Conservation (phyloP, 345 rosid genomes). For the Hypericum perforatum region DNA sequence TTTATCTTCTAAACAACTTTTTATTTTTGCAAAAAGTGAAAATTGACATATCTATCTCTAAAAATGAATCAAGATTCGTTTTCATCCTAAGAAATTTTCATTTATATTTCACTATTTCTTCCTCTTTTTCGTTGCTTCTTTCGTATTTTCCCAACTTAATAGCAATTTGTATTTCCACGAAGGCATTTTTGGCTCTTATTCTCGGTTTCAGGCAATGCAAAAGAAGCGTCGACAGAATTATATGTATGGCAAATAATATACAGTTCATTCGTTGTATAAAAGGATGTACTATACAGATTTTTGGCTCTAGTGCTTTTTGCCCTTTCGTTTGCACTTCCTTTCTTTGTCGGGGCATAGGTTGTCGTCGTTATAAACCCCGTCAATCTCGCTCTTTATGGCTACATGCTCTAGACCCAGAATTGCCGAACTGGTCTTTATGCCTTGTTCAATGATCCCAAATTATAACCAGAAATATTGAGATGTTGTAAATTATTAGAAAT, state of each 20-base stretch:
- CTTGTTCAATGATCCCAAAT: no score
- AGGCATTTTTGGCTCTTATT: constrained; percentile 2
- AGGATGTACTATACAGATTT: neutral
- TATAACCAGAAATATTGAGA: no score
- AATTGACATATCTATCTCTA: no score
- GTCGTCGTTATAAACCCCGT: constrained; percentile 24
- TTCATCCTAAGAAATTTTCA: no score
- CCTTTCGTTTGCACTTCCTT: neutral
- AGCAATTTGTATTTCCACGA: neutral
- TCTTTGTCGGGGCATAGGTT: constrained; percentile 15
- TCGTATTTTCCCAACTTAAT: constrained; percentile 15
- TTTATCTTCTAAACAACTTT: no score
- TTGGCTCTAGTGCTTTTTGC: constrained; percentile 28
- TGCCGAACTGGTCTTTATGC: no score
- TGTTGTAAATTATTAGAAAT: no score
- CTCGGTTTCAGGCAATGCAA: constrained; percentile 34
- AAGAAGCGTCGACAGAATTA: constrained; percentile 9
- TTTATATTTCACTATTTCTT: no score
- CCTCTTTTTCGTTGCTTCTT: constrained; percentile 6
- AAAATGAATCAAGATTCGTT: no score
- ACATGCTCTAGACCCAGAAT: constrained; percentile 10
- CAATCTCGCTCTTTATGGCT: constrained; percentile 22
- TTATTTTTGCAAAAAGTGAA: no score
- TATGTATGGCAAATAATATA: constrained; percentile 11
- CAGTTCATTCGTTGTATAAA: no score